Percentiles rank a stretch among this genome's conserved stretches.
Conservation (phyloP, 257 asterid genomes). For the Fraxinus anomala region DNA sequence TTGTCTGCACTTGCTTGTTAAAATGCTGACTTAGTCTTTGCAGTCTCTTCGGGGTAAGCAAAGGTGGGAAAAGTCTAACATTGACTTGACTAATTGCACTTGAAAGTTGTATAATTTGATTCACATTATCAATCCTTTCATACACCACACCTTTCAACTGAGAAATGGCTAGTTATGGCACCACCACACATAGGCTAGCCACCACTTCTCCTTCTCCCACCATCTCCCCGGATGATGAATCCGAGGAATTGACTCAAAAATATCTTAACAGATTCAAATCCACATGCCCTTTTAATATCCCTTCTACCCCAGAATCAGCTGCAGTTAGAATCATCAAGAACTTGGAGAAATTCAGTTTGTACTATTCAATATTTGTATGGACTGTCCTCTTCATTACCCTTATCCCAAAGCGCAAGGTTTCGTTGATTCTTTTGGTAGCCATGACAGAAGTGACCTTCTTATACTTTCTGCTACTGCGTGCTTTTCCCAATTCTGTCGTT, state of each 20-base stretch:
- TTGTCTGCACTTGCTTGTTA: not conserved
- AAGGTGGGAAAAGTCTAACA: slow-evolving; percentile 17
- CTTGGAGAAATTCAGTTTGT: slow-evolving; percentile 36
- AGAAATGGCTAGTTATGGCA: slow-evolving; percentile 46
- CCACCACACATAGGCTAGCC: slow-evolving; percentile 55
- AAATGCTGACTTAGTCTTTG: not conserved
- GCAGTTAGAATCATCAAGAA: slow-evolving; percentile 52
- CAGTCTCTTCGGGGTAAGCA: slow-evolving; percentile 16
- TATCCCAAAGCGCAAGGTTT: slow-evolving; percentile 57
- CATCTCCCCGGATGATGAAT: slow-evolving; percentile 14
- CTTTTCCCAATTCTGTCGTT: slow-evolving; percentile 40
- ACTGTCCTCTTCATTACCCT: slow-evolving; percentile 66
- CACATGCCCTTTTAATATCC: slow-evolving; percentile 56
- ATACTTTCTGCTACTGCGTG: slow-evolving; percentile 48
- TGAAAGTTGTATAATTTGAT: not conserved
- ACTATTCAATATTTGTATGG: slow-evolving; percentile 56
- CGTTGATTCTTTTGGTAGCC: slow-evolving; percentile 51
- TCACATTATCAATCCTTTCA: not conserved
- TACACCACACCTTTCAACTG: not conserved
- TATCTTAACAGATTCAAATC: slow-evolving; percentile 29
- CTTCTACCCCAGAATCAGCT: slow-evolving; percentile 62
- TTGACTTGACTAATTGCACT: slow-evolving; percentile 30
- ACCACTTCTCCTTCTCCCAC: slow-evolving; percentile 29
- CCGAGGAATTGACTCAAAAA: slow-evolving; percentile 30
- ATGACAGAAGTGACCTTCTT: slow-evolving; percentile 50